Conservation (phyloP, 805 yeast genomes). For the Ogataea pilisensis region DNA sequence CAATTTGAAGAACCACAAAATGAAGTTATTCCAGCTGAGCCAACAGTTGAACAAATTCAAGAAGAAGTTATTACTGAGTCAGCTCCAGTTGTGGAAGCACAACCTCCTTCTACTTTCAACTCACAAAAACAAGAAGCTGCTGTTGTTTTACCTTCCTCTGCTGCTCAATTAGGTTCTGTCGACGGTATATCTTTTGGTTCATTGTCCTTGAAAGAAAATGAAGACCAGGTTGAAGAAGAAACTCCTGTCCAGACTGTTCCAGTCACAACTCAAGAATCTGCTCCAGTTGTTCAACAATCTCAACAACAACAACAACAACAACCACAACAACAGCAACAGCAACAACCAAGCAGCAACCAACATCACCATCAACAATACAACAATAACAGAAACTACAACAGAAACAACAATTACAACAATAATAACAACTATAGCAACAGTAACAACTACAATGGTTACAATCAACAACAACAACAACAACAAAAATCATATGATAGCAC, state of each 20-base stretch:
- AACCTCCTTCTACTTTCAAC: neutral
- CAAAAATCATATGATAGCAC: too few species aligned
- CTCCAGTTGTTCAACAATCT: slow-evolving; percentile 8
- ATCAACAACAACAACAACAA: slow-evolving; percentile 19
- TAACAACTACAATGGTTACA: slow-evolving; percentile 16
- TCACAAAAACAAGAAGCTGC: slow-evolving; percentile 18
- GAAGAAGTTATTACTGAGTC: too few species aligned
- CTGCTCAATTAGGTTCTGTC: slow-evolving; percentile 40
- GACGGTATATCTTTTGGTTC: slow-evolving; percentile 56
- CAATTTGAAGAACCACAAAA: neutral
- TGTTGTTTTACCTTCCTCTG: slow-evolving; percentile 44
- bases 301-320: slow-evolving; percentile 4
- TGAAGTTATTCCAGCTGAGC: neutral
- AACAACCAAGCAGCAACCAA: neutral
- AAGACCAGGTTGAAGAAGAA: slow-evolving; percentile 25
- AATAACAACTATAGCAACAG: slow-evolving; percentile 20
- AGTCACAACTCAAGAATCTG: slow-evolving; percentile 6
- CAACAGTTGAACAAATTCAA: too few species aligned
- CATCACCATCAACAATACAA: slow-evolving; percentile 11
- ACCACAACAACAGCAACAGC: slow-evolving; percentile 4
- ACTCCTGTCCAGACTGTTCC: too few species aligned
- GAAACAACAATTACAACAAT: slow-evolving; percentile 15
- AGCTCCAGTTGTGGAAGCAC: too few species aligned
- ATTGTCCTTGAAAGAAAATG: slow-evolving; percentile 44
- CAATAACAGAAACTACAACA: slow-evolving; percentile 16